Evolutionary conservation across 169 alveolate species (phyloP).

Genomic region (Plasmodium adleri): DNA sequence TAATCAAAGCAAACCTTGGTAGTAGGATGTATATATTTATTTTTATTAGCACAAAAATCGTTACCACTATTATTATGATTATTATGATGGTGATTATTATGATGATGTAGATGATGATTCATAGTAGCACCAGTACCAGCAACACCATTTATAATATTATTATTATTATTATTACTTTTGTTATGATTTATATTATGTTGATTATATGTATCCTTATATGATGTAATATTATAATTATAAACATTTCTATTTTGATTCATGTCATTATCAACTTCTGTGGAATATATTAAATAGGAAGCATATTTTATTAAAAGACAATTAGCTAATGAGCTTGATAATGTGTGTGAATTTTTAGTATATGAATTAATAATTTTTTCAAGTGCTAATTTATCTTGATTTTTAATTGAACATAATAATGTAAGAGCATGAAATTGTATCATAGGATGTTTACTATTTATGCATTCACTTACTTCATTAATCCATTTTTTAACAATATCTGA

Average conservation of each 20-base stretch:
- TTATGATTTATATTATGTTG: neutral
- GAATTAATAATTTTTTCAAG: slow-evolving; percentile 83
- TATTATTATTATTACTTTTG: neutral
- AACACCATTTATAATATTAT: no score
- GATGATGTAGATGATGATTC: no score
- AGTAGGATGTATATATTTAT: slow-evolving; percentile 35
- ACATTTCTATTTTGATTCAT: neutral
- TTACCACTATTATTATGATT: neutral
- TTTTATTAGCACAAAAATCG: slow-evolving; percentile 11
- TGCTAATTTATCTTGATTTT: slow-evolving; percentile 89
- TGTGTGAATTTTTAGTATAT: slow-evolving; percentile 59
- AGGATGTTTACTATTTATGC: slow-evolving; percentile 89
- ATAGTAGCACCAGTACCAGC: no score
- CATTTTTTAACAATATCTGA: slow-evolving; percentile 92
- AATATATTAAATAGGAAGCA: slow-evolving; percentile 58
- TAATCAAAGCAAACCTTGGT: slow-evolving; percentile 67
- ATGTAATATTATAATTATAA: neutral
- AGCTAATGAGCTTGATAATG: slow-evolving; percentile 80
- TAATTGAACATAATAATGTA: slow-evolving; percentile 93
- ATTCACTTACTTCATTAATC: slow-evolving; percentile 91
- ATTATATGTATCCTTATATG: neutral
- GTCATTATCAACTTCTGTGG: slow-evolving; percentile 37
- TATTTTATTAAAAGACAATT: slow-evolving; percentile 83
- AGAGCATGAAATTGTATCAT: slow-evolving; percentile 97
- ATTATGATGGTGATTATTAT: neutral